Base-by-base conservation (phyloP, 805 yeast species). In the Nakazawaea pomicola region DNA sequence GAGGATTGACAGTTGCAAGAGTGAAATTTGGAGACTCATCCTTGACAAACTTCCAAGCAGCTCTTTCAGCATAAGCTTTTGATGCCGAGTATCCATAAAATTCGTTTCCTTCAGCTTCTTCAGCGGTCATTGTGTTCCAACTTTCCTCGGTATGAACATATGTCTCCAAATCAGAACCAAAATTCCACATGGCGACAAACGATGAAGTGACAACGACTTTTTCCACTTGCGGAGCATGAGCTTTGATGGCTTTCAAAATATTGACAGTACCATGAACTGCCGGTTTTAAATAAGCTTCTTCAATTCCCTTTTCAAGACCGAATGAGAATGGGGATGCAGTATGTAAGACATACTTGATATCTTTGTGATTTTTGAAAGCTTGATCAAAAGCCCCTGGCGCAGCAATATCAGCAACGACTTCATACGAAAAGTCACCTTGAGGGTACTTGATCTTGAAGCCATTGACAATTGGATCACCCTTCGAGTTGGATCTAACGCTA, bases 191-290 rank as follows among this genome's bases (percentile, higher is more conserved):
- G 1, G 85, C 74, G 17, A 81, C 81, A 49, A 62, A 64, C 0
- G 84, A 78, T 2, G 80, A 69, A 18, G 78, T 64, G 32, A 70
- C 48, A 28, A 74, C 76, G 4, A 74, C 69, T 9, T 60, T 52
- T 36, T 57, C 57, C 24, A 74, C 64, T 33, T 66, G 62, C 1
- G 67, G 64, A 7, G 66, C 75, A 41, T 55, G 55, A 12, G 51
- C 44, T 37, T 56, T 52, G 15, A 68, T 62, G 0, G 76, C 72
- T 12, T 49, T 45, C 41, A 74, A 56, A 9, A 72, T 67, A 47
- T 62, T 62, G 33, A 55, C 47, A 21, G 76, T 72, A 24, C 78
- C 78, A 32, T 64, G 53, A 21, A 74, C 56, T 3, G 80, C 78
- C 1, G 79, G 78, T 10, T 41, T 50, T 32, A 71, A 56, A 38